Evolutionary conservation across 1,139 yeast genomes (phyloP).

Genomic region (Waltiozyma sp.): DNA sequence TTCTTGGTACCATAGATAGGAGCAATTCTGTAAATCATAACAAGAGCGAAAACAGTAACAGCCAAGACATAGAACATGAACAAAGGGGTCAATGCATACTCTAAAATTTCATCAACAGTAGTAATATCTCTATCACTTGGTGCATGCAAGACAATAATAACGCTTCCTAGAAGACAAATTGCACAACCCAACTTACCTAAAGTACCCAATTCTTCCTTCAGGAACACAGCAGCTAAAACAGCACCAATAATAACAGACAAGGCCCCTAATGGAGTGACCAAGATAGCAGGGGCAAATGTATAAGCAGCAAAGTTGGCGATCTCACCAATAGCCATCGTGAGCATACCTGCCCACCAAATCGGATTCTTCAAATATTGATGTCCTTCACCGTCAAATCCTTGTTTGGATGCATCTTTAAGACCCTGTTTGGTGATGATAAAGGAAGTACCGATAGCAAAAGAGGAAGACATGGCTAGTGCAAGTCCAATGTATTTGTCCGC

Average conservation of each 20-base stretch:
- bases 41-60: constrained; percentile 57
- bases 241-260: constrained; percentile 86
- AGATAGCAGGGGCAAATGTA: constrained; percentile 88
- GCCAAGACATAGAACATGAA: constrained; percentile 55
- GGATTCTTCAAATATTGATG: constrained; percentile 74
- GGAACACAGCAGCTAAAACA: constrained; percentile 72
- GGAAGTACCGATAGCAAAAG: constrained; percentile 83
- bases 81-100: constrained; percentile 73
- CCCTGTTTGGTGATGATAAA: constrained; percentile 88
- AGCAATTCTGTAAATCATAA: constrained; percentile 76
- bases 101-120: constrained; percentile 80
- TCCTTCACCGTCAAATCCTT: constrained; percentile 61
- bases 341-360: constrained; percentile 92
- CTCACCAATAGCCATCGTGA: constrained; percentile 87
- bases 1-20: constrained; percentile 72
- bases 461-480: constrained; percentile 78
- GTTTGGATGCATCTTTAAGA: constrained; percentile 58
- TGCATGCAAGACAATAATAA: constrained; percentile 84
- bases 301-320: constrained; percentile 91
- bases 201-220: constrained; percentile 79
- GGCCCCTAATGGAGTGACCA: constrained; percentile 90
- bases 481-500: constrained; percentile 79
- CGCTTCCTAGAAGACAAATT: constrained; percentile 78
- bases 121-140: constrained; percentile 86
- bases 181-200: constrained; percentile 95